Percentiles rank a stretch among this genome's conserved stretches.
These are phyloP conservation scores for Carex scoparia DNA, from an alignment of 176 grass and related monocot species.

Conservation along the genomic window DNA sequence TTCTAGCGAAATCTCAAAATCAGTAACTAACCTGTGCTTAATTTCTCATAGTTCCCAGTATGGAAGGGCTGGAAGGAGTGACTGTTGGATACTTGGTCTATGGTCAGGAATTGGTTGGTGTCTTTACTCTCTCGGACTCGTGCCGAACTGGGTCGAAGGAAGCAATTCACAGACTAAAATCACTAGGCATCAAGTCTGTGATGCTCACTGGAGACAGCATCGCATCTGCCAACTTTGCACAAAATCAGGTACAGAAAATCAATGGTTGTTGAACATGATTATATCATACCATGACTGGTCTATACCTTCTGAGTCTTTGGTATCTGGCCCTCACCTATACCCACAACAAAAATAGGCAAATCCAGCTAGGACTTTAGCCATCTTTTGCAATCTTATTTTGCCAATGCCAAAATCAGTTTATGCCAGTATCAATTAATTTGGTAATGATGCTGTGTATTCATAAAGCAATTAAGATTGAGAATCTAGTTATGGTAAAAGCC, in stretches of 20 bases:
- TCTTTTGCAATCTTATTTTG: background rate
- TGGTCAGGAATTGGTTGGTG: slow-evolving; percentile 49
- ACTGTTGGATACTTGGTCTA: slow-evolving; percentile 56
- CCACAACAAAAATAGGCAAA: background rate
- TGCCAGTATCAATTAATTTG: background rate
- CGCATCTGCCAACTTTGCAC: slow-evolving; percentile 55
- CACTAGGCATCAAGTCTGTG: slow-evolving; percentile 66
- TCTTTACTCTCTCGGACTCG: slow-evolving; percentile 77
- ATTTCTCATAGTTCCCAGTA: slow-evolving; percentile 49
- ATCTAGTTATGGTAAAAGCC: background rate
- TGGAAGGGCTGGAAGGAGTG: slow-evolving; percentile 55
- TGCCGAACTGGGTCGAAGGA: slow-evolving; percentile 77
- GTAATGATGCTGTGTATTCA: too few relatives aligned
- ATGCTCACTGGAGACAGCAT: slow-evolving; percentile 93
- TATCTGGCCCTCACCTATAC: background rate
- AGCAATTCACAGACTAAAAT: slow-evolving; percentile 69
- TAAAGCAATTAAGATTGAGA: background rate
- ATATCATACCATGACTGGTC: background rate
- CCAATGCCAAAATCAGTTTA: background rate
- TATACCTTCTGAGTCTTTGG: background rate
- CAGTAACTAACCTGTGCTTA: background rate
- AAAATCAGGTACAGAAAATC: slow-evolving; percentile 63
- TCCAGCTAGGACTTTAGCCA: background rate
- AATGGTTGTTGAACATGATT: background rate
- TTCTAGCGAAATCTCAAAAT: background rate